Percentiles rank a stretch among this genome's conserved stretches.
Conservation (phyloP, 2,329 filamentous ascomycete genomes). For the Aspergillus pseudoviridinutans region DNA sequence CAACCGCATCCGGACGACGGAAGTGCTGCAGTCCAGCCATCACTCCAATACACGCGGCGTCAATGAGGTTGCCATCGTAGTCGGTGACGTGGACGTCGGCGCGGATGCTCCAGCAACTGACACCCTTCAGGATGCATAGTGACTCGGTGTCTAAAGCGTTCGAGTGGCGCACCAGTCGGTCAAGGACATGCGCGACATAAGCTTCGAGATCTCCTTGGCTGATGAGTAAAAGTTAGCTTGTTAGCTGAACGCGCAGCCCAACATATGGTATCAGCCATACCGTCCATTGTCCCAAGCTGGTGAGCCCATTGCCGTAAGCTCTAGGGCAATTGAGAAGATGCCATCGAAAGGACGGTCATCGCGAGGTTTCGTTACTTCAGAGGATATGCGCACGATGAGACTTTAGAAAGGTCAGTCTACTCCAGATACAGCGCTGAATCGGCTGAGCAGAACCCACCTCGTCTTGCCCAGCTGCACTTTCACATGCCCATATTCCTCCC, state of each 20-base stretch:
- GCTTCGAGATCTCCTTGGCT: conserved; percentile 79
- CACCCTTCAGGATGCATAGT: conserved; percentile 83
- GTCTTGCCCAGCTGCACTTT: conserved; percentile 89
- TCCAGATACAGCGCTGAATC: neutral
- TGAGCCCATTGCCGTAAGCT: conserved; percentile 87
- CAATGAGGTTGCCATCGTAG: conserved; percentile 85
- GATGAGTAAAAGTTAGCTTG: neutral
- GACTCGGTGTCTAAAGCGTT: conserved; percentile 93
- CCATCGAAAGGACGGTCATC: conserved; percentile 91
- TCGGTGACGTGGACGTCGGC: conserved; percentile 89
- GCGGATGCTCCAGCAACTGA: conserved; percentile 87
- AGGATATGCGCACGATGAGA: conserved; percentile 71
- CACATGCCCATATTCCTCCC: conserved; percentile 84
- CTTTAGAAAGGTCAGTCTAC: conserved; percentile 4
- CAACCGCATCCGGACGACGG: conserved; percentile 80
- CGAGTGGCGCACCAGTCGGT: conserved; percentile 90
- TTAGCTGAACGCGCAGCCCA: neutral
- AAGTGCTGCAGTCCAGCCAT: conserved; percentile 89
- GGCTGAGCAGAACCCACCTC: conserved; percentile 54
- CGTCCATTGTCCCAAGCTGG: conserved; percentile 83
- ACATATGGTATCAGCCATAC: conserved; percentile 38
- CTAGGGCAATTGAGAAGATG: conserved; percentile 86
- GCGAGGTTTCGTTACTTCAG: conserved; percentile 81
- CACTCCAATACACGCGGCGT: conserved; percentile 79
- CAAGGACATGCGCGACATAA: conserved; percentile 79